Conservation (phyloP, 1,284 basidiomycete species). For the Puccinia hordei region DNA sequence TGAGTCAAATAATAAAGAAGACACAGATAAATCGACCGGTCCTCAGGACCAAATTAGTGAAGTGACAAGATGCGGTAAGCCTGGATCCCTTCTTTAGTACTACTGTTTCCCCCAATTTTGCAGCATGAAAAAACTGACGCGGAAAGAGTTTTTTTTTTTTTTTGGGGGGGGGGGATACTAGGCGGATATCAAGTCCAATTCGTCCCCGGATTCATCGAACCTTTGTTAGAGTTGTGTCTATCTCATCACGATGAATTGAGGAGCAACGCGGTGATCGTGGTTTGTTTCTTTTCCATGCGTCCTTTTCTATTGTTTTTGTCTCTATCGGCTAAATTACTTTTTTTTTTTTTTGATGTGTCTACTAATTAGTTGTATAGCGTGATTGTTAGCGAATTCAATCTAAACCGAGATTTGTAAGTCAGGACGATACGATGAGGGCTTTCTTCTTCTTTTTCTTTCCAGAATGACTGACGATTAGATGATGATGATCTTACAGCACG, state of each 20-base stretch:
- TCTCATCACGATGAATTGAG: slow-evolving; percentile 91
- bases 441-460: too few relatives aligned
- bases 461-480: slow-evolving; percentile 53
- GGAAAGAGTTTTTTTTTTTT: neutral
- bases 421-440: too few relatives aligned
- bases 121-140: neutral
- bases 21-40: neutral
- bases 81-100: neutral
- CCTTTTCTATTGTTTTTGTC: neutral
- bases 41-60: slow-evolving; percentile 52
- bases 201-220: slow-evolving; percentile 77
- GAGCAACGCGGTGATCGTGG: slow-evolving; percentile 73
- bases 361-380: slow-evolving; percentile 50
- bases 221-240: slow-evolving; percentile 86
- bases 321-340: neutral
- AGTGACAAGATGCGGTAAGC: slow-evolving; percentile 55
- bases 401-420: slow-evolving; percentile 45
- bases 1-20: neutral
- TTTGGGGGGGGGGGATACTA: neutral
- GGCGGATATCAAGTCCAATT: slow-evolving; percentile 58
- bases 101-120: neutral
- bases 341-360: neutral
- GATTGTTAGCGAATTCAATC: slow-evolving; percentile 44
- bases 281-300: too few relatives aligned
- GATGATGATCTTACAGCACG: slow-evolving; percentile 41